A percentile compares a stretch with the other conserved stretches of the same genome.
Evolutionary conservation across 1,284 basidiomycete species (phyloP).

Genomic region (Melampsora americana): DNA sequence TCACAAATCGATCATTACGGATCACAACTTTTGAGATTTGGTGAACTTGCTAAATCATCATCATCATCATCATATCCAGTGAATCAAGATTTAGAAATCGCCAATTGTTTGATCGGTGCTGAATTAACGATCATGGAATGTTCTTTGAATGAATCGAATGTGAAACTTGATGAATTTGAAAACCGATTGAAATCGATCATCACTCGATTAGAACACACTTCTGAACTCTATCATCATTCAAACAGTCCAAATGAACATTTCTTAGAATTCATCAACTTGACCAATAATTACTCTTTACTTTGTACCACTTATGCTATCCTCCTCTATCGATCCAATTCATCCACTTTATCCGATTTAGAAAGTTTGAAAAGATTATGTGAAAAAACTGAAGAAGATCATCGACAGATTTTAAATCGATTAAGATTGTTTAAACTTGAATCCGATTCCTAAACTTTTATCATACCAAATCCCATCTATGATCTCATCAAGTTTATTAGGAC

Average conservation of each 20-base stretch:
- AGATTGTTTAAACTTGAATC: background rate
- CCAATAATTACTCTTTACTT: conserved; percentile 26
- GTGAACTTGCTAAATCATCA: conserved; percentile 9
- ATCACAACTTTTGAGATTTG: conserved; percentile 9
- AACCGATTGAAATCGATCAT: background rate
- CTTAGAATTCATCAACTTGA: conserved; percentile 6
- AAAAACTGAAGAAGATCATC: conserved; percentile 1
- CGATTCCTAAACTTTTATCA: conserved; percentile 16
- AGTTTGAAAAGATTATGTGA: conserved; percentile 1
- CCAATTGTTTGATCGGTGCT: conserved; percentile 15
- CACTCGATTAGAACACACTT: background rate
- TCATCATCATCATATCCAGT: background rate
- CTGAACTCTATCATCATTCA: conserved; percentile 10
- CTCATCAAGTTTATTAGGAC: conserved; percentile 29
- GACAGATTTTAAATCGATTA: conserved; percentile 7
- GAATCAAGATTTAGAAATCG: conserved; percentile 21
- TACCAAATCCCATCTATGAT: conserved; percentile 22
- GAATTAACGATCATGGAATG: conserved; percentile 14
- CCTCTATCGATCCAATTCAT: background rate
- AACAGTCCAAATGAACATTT: conserved; percentile 10
- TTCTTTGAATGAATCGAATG: background rate
- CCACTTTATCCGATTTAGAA: background rate
- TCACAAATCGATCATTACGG: conserved; percentile 10
- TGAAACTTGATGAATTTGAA: background rate
- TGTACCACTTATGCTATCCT: conserved; percentile 13